Conservation (phyloP, 495 filamentous ascomycete species). For the Tuber microsphaerosporum region DNA sequence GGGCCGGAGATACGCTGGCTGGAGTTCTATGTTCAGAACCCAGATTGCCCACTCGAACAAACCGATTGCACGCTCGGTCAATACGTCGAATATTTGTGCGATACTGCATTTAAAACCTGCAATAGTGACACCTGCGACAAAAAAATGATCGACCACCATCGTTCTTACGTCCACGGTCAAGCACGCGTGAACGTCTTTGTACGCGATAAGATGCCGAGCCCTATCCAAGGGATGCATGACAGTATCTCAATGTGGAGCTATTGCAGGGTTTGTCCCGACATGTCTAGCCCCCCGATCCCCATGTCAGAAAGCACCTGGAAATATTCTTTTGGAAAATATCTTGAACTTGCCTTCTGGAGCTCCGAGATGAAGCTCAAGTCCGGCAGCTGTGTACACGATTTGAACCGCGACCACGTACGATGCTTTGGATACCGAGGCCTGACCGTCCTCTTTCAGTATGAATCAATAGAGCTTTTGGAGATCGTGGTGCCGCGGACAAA, state of each 20-base stretch:
- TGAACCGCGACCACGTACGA: conserved; percentile 81
- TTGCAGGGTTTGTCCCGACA: conserved; percentile 74
- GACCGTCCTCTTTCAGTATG: conserved; percentile 82
- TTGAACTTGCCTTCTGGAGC: conserved; percentile 95
- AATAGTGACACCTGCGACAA: conserved; percentile 77
- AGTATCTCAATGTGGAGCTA: conserved; percentile 96
- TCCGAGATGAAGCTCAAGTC: conserved; percentile 69
- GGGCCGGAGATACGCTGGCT: conserved; percentile 81
- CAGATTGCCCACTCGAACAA: conserved; percentile 50
- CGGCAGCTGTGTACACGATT: conserved; percentile 83
- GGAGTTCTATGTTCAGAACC: conserved; percentile 83
- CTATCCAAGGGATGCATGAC: conserved; percentile 62
- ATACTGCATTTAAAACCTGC: conserved; percentile 65
- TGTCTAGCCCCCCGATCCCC: conserved; percentile 78
- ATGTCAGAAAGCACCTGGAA: conserved; percentile 98
- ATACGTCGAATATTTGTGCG: conserved; percentile 87
- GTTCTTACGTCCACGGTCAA: conserved; percentile 94
- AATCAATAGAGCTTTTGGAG: conserved; percentile 85
- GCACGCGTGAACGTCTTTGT: conserved; percentile 86
- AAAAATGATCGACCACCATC: conserved; percentile 85
- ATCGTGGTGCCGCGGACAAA: conserved; percentile 83
- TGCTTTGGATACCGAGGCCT: conserved; percentile 86
- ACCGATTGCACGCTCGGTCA: conserved; percentile 84
- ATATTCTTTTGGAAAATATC: conserved; percentile 96
- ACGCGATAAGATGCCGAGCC: conserved; percentile 60